phyloP scores from a whole-genome alignment of 169 alveolate genomes.

The Babesia caballi region DNA sequence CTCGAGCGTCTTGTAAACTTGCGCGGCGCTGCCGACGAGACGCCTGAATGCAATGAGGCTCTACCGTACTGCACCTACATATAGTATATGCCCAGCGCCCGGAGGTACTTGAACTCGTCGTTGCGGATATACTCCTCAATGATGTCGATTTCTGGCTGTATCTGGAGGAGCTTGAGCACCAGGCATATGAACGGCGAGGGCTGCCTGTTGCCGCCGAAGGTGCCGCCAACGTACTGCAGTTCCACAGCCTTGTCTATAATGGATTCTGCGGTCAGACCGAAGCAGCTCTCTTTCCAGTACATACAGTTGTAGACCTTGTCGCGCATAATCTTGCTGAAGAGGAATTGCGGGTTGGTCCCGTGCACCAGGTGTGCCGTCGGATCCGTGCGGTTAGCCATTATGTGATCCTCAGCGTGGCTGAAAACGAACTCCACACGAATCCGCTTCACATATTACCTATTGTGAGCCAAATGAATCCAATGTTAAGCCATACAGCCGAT shows the following conservation, averaged over 20 bases:
- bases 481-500: too few species aligned
- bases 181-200: conserved; percentile 95
- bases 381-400: conserved; percentile 90
- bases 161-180: conserved; percentile 92
- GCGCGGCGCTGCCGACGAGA: conserved; percentile 75
- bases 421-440: too few species aligned
- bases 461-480: too few species aligned
- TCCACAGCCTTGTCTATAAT: conserved; percentile 92
- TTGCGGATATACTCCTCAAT: conserved; percentile 92
- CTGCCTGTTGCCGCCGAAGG: conserved; percentile 94
- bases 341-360: conserved; percentile 86
- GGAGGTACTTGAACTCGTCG: conserved; percentile 92
- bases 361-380: conserved; percentile 77
- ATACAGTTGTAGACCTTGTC: conserved; percentile 81
- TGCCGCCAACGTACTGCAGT: conserved; percentile 94
- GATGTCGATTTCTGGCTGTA: conserved; percentile 93
- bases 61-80: conserved; percentile 46
- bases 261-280: conserved; percentile 89
- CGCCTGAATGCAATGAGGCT: conserved; percentile 44
- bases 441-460: too few species aligned
- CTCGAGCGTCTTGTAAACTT: conserved; percentile 83
- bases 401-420: too few species aligned
- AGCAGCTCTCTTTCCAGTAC: conserved; percentile 87
- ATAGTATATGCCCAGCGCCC: conserved; percentile 95
- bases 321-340: conserved; percentile 82